Evolutionary conservation across 2,329 filamentous ascomycete species (phyloP), one percentile per base, ranked within the genome.

Genomic region (Cladophialophora yegresii): DNA sequence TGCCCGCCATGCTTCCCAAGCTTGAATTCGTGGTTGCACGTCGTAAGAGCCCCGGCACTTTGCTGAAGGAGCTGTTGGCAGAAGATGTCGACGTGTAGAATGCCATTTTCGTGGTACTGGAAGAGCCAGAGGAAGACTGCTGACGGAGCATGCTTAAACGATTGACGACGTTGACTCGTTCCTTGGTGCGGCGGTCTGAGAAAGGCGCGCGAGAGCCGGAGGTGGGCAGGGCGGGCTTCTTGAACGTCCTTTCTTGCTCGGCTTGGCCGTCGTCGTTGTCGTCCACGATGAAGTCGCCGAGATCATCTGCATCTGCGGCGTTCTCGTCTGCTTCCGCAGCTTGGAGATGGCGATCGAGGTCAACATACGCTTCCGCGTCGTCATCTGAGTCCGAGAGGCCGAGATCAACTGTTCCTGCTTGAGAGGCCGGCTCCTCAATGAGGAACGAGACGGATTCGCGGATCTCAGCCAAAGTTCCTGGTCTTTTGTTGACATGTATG

Each of bases 361-460:
- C 77, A 30, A 76, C 75, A 23, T 80, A 79, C 0, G 77, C 79
- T 50, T 76, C 73, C 22, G 73, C 72, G 43, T 70, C 71, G 12
- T 40, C 72, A 66, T 67, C 78, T 73, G 16, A 84, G 83, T 62
- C 75, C 16, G 75, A 76, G 10, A 76, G 71, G 62, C 85, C 82
- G 28, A 85, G 84, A 50, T 90, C 86, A 26, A 75, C 71, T 6
- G 51, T 67, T 5, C 59, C 59, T 54, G 69, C 57, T 54, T 68
- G 71, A 6, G 70, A 69, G 6, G 80, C 73, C 20, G 81, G 81
- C 45, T 85, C 84, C 58, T 96, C 92, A 16, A 96, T 87, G 9
- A 97, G 83, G 75, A 89, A 90, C 4, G 91, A 96, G 6, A 97
- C 80, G 0, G 90, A 91, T 74, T 93, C 87, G 62, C 92, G 87